phyloP scores from a whole-genome alignment of 2,329 filamentous ascomycete genomes.

The Seiridium unicorne region DNA sequence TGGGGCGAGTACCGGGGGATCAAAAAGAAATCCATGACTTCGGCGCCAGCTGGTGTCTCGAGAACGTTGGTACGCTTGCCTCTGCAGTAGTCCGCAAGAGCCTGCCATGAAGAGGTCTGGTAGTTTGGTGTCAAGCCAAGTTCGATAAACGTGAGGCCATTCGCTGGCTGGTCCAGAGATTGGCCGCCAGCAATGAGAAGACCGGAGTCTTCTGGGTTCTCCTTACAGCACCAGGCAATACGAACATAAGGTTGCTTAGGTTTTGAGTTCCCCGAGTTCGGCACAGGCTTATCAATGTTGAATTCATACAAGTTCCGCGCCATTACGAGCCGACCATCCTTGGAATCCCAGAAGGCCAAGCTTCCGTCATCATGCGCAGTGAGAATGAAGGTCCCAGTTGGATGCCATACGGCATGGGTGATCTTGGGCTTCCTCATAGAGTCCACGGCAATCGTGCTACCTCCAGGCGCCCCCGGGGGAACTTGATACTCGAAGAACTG shows the following conservation, averaged over 20 bases:
- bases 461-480: constrained; percentile 79
- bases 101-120: constrained; percentile 86
- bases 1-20: constrained; percentile 82
- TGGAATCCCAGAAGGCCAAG: constrained; percentile 90
- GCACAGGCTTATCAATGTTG: constrained; percentile 67
- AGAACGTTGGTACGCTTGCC: constrained; percentile 72
- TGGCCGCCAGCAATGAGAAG: constrained; percentile 83
- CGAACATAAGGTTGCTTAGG: constrained; percentile 73
- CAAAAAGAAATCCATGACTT: constrained; percentile 77
- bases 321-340: constrained; percentile 80
- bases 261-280: constrained; percentile 48
- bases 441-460: constrained; percentile 64
- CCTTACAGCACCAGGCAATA: constrained; percentile 90
- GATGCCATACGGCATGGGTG: constrained; percentile 89
- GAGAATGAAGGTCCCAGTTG: constrained; percentile 84
- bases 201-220: constrained; percentile 89
- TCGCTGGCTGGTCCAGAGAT: constrained; percentile 62
- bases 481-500: constrained; percentile 83
- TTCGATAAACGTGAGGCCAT: constrained; percentile 85
- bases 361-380: constrained; percentile 90
- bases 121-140: constrained; percentile 87
- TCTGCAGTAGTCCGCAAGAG: constrained; percentile 74
- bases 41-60: constrained; percentile 72
- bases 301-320: constrained; percentile 76
- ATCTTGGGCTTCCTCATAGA: constrained; percentile 69